Base-by-base conservation (phyloP, 345 rosid species). In the Eucalyptus urophylla region DNA sequence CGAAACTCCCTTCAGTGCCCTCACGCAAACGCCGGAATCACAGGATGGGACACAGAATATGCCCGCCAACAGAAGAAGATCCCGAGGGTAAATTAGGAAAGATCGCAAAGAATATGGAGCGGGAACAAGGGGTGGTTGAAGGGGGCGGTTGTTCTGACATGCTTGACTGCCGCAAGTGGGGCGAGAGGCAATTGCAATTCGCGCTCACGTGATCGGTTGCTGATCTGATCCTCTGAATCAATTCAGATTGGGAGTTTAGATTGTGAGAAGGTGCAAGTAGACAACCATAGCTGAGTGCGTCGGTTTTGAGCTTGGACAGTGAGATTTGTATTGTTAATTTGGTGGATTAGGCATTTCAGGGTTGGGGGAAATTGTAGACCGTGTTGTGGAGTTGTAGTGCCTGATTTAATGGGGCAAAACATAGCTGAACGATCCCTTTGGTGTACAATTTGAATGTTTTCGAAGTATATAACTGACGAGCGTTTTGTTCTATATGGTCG, bases 91-190 rank as follows among this genome's bases (percentile, higher is more conserved):
- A 14, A 27, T 60, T 16, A 6, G 16, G 8, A 60, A 60, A 27
- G 69, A 60, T 60, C 6, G 8, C 4, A 27, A 27, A 62, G 87
- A 60, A 13, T 49, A 89, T 86, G 90, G 88, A 87, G 53, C 24
- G 14, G 54, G 31, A 27, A 43, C 15, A 25, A 17, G 54, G n/a
- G 45, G 90, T n/a, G 45, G 81, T 88, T 85, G 45, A 51, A n/a
- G n/a, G n/a, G 10, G 51, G 87, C 81, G 89, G 89, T 88, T 49
- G 86, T 72, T 25, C 49, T 88, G 49, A 49, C 53, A 24, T 89
- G 90, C 87, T 45, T 89, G 58, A 14, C 49, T 53, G 65, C 86
- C 14, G 85, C 50, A 2, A 16, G 22, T 33, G 85, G 90, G 25
- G 83, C 51, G 15, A 85, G 90, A 49, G 85, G 85, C 25, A 31